Evolutionary conservation across 2,329 filamentous ascomycete genomes (phyloP).

Genomic region (Diaporthe amygdali): DNA sequence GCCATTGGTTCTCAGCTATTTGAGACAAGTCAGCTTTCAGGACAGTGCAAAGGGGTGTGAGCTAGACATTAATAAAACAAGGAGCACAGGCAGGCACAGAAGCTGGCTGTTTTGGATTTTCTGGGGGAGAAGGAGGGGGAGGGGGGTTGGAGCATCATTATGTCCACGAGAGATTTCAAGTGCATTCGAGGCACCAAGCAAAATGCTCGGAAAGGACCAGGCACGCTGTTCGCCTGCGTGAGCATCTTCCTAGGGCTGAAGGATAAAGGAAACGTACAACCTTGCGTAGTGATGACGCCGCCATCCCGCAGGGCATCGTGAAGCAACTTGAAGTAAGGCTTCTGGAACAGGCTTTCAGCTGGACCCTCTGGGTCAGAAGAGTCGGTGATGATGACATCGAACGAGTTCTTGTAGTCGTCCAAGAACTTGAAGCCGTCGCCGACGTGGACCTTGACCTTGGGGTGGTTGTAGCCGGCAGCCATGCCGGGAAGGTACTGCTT

Average conservation of each 20-base stretch:
- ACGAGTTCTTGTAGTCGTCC: slow-evolving; percentile 92
- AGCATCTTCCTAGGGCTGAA: slow-evolving; percentile 32
- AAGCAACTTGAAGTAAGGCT: slow-evolving; percentile 97
- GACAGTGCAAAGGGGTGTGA: neutral
- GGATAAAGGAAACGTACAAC: slow-evolving; percentile 89
- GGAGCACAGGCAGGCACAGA: neutral
- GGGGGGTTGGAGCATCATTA: neutral
- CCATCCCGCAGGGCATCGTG: slow-evolving; percentile 88
- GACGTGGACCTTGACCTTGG: slow-evolving; percentile 89
- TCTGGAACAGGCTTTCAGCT: slow-evolving; percentile 96
- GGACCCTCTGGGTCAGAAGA: slow-evolving; percentile 97
- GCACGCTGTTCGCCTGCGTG: slow-evolving; percentile 38
- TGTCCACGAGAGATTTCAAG: slow-evolving; percentile 4
- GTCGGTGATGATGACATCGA: slow-evolving; percentile 99
- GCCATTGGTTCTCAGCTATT: slow-evolving; percentile 98
- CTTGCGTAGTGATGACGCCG: slow-evolving; percentile 99
- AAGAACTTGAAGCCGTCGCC: slow-evolving; percentile 99
- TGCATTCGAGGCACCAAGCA: slow-evolving; percentile 19
- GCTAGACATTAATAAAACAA: neutral
- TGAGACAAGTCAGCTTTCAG: neutral
- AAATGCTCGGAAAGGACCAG: slow-evolving; percentile 30
- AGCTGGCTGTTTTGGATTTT: neutral
- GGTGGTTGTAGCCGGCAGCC: slow-evolving; percentile 91
- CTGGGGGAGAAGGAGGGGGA: neutral
- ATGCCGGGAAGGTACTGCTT: slow-evolving; percentile 97